Base-by-base conservation (phyloP, 345 rosid species). In the Angophora floribunda region DNA sequence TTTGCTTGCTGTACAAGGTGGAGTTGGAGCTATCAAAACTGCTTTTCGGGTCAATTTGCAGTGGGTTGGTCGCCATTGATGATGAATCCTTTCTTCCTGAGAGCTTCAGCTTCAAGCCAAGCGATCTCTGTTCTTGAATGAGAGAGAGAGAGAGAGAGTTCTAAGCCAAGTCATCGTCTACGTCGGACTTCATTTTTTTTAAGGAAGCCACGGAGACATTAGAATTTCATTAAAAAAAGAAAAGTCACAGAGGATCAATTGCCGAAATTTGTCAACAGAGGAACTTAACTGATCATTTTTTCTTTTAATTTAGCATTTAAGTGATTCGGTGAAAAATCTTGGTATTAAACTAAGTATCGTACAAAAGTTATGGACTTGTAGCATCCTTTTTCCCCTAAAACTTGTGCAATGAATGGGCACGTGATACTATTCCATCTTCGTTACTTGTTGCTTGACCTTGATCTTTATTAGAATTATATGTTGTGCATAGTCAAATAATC, bases 301-400 rank as follows among this genome's bases (percentile, higher is more conserved):
- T 16, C 17, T 17, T 52, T 52, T 53, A 2, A 0, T 53, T 53
- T 53, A 9, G 21, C 24, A 53, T 1, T 53, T 0, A 53, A 53
- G 26, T 21, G n/a, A 57, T 57, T 21, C 0, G 1, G 1, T 4
- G 13, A 57, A 12, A 24, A 57, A 8, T 57, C 21, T 55, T 55
- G 9, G 5, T 0, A 22, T 5, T 19, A 57, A 57, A 59, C 0
- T 59, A 53, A 53, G 0, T 4, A 0, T 53, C 21, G 1, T 53
- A 53, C 10, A 53, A 21, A 53, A 53, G 2, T 53, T 53, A 21
- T 53, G 26, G 10, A 7, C 26, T 53, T 53, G 7, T 53, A 53
- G 59, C 11, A 21, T 36, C 41, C 41, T 36, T 36, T 36, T 36
- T 24, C 65, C 26, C 65, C 65, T 59, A 59, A 24, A 24, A 26